A percentile compares a stretch with the other conserved stretches of the same genome.
Evolutionary conservation across 768 basidiomycete species (phyloP).

Genomic region (Lactarius deliciosus): DNA sequence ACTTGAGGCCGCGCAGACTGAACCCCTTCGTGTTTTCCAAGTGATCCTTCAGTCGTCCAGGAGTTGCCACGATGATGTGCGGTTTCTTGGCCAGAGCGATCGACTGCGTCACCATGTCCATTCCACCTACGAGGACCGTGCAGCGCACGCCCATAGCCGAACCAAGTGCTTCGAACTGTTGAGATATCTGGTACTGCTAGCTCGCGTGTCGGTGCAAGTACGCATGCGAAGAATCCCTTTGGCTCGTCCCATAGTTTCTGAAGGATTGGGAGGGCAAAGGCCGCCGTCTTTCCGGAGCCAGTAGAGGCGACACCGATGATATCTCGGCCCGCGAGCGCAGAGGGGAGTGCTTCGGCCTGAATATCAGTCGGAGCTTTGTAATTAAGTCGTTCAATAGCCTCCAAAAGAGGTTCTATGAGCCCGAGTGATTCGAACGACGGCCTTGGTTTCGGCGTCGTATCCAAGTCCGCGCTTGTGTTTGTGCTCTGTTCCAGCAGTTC

Average conservation of each 20-base stretch:
- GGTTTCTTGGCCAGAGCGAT: constrained; percentile 92
- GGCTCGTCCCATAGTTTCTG: constrained; percentile 98
- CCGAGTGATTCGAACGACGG: constrained; percentile 80
- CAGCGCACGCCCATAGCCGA: constrained; percentile 91
- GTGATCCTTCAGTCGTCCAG: constrained; percentile 90
- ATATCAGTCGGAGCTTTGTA: constrained; percentile 91
- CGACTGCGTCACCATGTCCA: constrained; percentile 87
- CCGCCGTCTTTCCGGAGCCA: constrained; percentile 96
- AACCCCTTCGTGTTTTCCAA: constrained; percentile 98
- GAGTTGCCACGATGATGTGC: constrained; percentile 93
- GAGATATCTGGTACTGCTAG: constrained; percentile 97
- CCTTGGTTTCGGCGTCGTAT: constrained; percentile 32
- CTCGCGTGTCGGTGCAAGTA: constrained; percentile 97
- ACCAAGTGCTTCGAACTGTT: constrained; percentile 91
- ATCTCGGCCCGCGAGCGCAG: constrained; percentile 87
- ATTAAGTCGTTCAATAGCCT: constrained; percentile 76
- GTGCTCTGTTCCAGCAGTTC: not conserved
- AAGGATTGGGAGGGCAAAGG: constrained; percentile 93
- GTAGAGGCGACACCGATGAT: constrained; percentile 99
- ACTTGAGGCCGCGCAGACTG: constrained; percentile 79
- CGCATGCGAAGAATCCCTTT: constrained; percentile 87
- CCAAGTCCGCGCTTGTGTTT: not conserved
- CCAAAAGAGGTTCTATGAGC: constrained; percentile 84
- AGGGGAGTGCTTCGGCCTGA: constrained; percentile 80
- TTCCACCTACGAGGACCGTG: constrained; percentile 91